Evolutionary conservation across 1,284 basidiomycete species (phyloP).

Genomic region (Ceratobasidium sp.): DNA sequence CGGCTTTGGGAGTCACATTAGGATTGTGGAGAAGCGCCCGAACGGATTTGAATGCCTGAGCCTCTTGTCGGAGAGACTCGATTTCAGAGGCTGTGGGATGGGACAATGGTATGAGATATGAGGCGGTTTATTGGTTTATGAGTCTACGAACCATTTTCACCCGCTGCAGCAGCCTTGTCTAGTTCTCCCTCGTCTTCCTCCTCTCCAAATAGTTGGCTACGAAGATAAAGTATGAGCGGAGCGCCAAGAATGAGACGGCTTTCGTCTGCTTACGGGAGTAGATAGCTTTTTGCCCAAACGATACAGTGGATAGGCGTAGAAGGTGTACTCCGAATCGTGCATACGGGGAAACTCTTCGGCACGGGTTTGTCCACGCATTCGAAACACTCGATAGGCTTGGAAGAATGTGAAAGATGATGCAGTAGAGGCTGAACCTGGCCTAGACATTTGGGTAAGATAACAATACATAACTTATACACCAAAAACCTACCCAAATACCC

Average conservation of each 20-base stretch:
- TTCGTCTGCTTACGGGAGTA: slow-evolving; percentile 81
- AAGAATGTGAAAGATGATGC: slow-evolving; percentile 59
- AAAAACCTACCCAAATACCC: slow-evolving; percentile 84
- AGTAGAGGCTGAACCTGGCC: slow-evolving; percentile 76
- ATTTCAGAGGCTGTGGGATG: slow-evolving; percentile 83
- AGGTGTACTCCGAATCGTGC: slow-evolving; percentile 97
- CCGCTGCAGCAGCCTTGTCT: slow-evolving; percentile 86
- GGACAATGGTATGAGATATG: not conserved
- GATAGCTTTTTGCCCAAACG: slow-evolving; percentile 98
- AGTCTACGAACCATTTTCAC: slow-evolving; percentile 79
- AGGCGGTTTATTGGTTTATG: too few relatives aligned
- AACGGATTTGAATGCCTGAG: slow-evolving; percentile 86
- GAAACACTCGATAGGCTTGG: slow-evolving; percentile 87
- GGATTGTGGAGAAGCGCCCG: slow-evolving; percentile 58
- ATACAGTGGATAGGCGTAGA: slow-evolving; percentile 99
- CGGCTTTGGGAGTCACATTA: slow-evolving; percentile 53
- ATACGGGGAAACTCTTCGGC: slow-evolving; percentile 96
- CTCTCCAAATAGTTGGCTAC: slow-evolving; percentile 93
- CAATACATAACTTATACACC: not conserved
- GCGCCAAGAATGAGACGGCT: slow-evolving; percentile 11
- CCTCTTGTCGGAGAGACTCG: slow-evolving; percentile 88
- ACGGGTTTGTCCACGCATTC: slow-evolving; percentile 91
- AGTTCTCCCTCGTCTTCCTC: slow-evolving; percentile 85
- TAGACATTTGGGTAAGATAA: not conserved
- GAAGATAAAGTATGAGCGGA: not conserved